Percentiles rank a stretch among this genome's conserved stretches.
Conservation (phyloP, 2,329 filamentous ascomycete species). For the Colletotrichum echinochloae region DNA sequence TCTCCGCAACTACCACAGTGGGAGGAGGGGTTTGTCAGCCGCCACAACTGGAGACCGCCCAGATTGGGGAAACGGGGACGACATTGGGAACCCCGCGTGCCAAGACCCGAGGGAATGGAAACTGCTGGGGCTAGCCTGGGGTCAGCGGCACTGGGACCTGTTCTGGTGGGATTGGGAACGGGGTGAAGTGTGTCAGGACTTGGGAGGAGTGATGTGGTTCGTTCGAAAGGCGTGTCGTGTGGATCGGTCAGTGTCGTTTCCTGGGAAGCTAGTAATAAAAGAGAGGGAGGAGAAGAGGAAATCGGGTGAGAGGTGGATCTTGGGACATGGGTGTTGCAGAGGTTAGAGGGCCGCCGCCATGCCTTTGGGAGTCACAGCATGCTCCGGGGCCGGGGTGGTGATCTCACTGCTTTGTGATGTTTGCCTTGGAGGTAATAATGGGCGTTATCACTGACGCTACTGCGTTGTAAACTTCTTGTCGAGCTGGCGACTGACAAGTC, state of each 20-base stretch:
- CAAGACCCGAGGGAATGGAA: slow-evolving; percentile 40
- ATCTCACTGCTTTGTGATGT: slow-evolving; percentile 6
- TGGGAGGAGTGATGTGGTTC: slow-evolving; percentile 24
- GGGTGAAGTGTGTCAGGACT: slow-evolving; percentile 19
- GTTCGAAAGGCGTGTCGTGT: slow-evolving; percentile 24
- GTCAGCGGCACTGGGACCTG: slow-evolving; percentile 8
- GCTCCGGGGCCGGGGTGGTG: not conserved
- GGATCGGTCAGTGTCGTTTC: not conserved
- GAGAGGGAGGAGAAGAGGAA: not conserved
- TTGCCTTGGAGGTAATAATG: not conserved
- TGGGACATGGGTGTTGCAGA: not conserved
- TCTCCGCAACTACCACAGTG: not conserved
- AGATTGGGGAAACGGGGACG: slow-evolving; percentile 19
- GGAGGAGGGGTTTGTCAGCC: slow-evolving; percentile 34
- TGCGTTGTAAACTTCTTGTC: not conserved
- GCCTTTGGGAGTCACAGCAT: slow-evolving; percentile 7
- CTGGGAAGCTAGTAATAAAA: not conserved
- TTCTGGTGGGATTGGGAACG: slow-evolving; percentile 26
- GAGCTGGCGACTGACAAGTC: slow-evolving; percentile 7
- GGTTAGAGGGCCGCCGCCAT: slow-evolving; percentile 5
- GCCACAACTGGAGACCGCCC: not conserved
- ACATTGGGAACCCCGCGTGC: slow-evolving; percentile 37
- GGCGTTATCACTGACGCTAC: slow-evolving; percentile 14
- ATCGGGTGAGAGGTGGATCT: not conserved
- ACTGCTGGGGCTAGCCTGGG: slow-evolving; percentile 30